Conservation (phyloP, 371 early-diverging fungal species). For the Funneliformis caledonium region DNA sequence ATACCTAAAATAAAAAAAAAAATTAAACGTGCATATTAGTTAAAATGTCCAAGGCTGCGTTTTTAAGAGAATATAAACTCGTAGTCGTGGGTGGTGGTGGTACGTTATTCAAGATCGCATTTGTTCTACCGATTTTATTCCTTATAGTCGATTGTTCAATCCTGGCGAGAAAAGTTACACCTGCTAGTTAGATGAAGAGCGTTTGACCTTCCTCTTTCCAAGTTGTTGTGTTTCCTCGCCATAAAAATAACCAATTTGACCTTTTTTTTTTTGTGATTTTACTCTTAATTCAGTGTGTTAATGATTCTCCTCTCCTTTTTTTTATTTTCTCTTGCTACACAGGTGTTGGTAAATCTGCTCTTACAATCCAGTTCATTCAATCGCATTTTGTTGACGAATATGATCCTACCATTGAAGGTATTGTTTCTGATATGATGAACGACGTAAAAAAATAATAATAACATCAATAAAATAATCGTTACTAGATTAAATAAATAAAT, state of each 20-base stretch:
- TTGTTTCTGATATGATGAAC: not conserved
- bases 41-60: constrained; percentile 62
- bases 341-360: constrained; percentile 85
- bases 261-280: not conserved
- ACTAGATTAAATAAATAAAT: not conserved
- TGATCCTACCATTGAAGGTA: constrained; percentile 93
- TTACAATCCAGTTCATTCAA: constrained; percentile 91
- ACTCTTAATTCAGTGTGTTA: not conserved
- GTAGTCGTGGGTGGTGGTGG: constrained; percentile 92
- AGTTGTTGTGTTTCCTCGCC: constrained; percentile 8
- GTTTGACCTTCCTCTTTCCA: not conserved
- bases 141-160: not conserved
- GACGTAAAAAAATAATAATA: not conserved
- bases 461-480: not conserved
- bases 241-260: not conserved
- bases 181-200: constrained; percentile 2
- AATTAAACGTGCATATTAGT: not conserved
- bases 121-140: not conserved
- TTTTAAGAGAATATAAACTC: constrained; percentile 76
- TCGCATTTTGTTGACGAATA: constrained; percentile 91
- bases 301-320: not conserved
- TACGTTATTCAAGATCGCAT: constrained; percentile 41
- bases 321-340: not conserved
- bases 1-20: not conserved
- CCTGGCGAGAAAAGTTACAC: not conserved